These are phyloP conservation scores for Pseudonitzschia multiseries DNA, from an alignment of 108 stramenopile species.

Conservation along the genomic window DNA sequence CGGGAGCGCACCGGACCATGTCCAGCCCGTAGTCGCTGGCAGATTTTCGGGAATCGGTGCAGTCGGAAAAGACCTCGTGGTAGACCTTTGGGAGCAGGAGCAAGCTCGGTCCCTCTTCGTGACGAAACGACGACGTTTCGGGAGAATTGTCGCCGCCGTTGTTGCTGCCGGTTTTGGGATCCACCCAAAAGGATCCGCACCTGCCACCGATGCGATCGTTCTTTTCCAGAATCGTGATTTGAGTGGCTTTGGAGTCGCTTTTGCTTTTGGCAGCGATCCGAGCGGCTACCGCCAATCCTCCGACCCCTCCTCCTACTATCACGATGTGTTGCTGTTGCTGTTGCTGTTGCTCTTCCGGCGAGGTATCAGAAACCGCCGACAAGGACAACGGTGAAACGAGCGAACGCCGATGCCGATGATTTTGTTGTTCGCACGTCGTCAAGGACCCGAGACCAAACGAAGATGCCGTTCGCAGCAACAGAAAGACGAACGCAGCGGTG, in stretches of 20 bases:
- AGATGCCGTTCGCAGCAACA: too few species aligned
- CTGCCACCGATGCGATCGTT: conserved; percentile 60
- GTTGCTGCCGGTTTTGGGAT: conserved; percentile 17
- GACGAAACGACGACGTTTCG: conserved; percentile 48
- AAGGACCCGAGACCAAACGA: too few species aligned
- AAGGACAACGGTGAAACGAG: background rate
- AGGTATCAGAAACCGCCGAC: background rate
- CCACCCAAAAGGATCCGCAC: conserved; percentile 67
- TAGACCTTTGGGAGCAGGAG: conserved; percentile 68
- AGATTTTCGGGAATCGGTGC: conserved; percentile 12
- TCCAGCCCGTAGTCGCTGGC: conserved; percentile 62
- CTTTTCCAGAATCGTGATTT: conserved; percentile 68
- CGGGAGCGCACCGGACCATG: conserved; percentile 70
- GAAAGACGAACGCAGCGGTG: too few species aligned
- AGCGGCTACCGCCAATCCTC: conserved; percentile 64
- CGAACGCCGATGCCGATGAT: background rate
- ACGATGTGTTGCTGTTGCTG: conserved; percentile 29
- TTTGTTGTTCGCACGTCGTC: background rate
- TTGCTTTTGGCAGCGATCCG: conserved; percentile 41
- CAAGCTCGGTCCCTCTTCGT: conserved; percentile 78
- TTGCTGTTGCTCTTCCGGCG: conserved; percentile 8
- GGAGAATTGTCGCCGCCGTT: conserved; percentile 15
- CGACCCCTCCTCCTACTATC: conserved; percentile 68
- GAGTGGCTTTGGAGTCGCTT: background rate
- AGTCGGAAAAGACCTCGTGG: conserved; percentile 56